Conservation (phyloP, 2,329 filamentous ascomycete species). For the Neopestalotiopsis sp. region DNA sequence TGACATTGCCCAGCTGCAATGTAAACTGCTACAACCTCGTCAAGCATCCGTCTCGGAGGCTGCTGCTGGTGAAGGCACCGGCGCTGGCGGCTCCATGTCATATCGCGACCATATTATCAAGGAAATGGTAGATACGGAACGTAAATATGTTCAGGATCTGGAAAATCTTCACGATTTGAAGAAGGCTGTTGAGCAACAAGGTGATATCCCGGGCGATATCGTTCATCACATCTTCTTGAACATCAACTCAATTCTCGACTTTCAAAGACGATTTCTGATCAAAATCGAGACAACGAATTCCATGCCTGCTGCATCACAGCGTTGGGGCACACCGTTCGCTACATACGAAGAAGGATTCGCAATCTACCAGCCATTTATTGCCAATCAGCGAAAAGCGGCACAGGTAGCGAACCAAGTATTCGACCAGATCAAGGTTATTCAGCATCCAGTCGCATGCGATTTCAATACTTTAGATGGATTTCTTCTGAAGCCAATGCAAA, state of each 20-base stretch:
- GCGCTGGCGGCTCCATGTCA: slow-evolving; percentile 57
- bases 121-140: slow-evolving; percentile 92
- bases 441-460: slow-evolving; percentile 81
- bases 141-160: slow-evolving; percentile 96
- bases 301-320: slow-evolving; percentile 75
- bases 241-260: slow-evolving; percentile 92
- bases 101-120: slow-evolving; percentile 87
- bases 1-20: slow-evolving; percentile 80
- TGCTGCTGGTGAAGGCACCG: slow-evolving; percentile 49
- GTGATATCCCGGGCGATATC: slow-evolving; percentile 85
- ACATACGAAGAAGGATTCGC: slow-evolving; percentile 85
- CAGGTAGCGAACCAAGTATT: slow-evolving; percentile 84
- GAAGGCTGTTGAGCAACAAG: slow-evolving; percentile 85
- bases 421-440: slow-evolving; percentile 80
- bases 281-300: slow-evolving; percentile 95
- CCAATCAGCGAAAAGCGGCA: slow-evolving; percentile 92
- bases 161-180: slow-evolving; percentile 94
- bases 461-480: slow-evolving; percentile 91
- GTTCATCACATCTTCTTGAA: slow-evolving; percentile 97
- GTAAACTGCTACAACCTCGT: slow-evolving; percentile 70
- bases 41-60: slow-evolving; percentile 48
- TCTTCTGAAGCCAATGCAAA: slow-evolving; percentile 94
- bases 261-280: slow-evolving; percentile 93
- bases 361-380: slow-evolving; percentile 96
- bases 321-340: slow-evolving; percentile 94